phyloP scores from a whole-genome alignment of 345 rosid genomes.

The Gossypium australe region DNA sequence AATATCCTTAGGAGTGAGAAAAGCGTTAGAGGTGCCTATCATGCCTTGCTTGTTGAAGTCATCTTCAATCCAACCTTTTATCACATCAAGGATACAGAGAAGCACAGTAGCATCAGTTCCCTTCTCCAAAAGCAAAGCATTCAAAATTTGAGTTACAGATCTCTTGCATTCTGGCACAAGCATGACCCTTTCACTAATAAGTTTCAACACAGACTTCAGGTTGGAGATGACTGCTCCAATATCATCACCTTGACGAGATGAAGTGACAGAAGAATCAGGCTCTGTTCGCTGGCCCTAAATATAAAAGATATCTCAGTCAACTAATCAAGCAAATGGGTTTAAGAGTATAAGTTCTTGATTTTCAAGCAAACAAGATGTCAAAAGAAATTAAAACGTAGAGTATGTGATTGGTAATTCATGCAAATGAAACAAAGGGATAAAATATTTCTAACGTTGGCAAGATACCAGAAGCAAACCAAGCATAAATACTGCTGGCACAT shows the following conservation, averaged over 20 bases:
- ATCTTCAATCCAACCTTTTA: conserved; percentile 90
- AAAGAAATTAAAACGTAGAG: conserved; percentile 1
- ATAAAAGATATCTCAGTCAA: conserved; percentile 18
- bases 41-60: conserved; percentile 62
- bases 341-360: background rate
- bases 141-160: conserved; percentile 64
- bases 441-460: background rate
- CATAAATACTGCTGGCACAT: background rate
- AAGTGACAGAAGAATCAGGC: conserved; percentile 85
- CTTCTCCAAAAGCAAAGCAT: conserved; percentile 81
- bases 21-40: conserved; percentile 42
- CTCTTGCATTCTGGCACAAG: conserved; percentile 82
- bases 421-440: background rate
- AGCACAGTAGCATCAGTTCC: conserved; percentile 91
- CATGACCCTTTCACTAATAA: conserved; percentile 86
- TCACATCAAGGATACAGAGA: conserved; percentile 80
- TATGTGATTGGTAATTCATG: background rate
- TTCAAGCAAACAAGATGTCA: background rate
- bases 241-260: conserved; percentile 86
- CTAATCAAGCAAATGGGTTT: background rate
- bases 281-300: conserved; percentile 80
- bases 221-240: conserved; percentile 72
- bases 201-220: conserved; percentile 75
- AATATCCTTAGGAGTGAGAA: conserved; percentile 72
- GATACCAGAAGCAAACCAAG: background rate